phyloP scores from a whole-genome alignment of 306 rosid genomes.

The Lupinus albus region DNA sequence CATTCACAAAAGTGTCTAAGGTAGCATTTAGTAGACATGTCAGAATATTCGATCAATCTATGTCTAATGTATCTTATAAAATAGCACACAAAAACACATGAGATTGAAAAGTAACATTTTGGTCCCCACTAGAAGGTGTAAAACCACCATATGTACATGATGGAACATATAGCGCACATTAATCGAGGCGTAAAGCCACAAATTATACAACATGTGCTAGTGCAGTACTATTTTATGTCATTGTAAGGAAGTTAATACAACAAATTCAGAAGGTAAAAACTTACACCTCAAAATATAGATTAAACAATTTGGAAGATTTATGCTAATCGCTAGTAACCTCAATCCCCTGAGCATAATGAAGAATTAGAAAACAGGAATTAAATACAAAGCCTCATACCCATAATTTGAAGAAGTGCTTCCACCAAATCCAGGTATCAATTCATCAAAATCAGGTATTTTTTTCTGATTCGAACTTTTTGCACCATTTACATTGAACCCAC shows the following conservation, averaged over 20 bases:
- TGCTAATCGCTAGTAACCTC: not conserved
- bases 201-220: too few relatives aligned
- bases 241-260: not conserved
- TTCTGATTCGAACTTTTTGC: slow-evolving; percentile 29
- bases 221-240: too few relatives aligned
- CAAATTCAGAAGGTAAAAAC: not conserved
- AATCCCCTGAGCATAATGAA: not conserved
- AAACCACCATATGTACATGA: too few relatives aligned
- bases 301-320: not conserved
- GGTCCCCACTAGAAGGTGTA: too few relatives aligned
- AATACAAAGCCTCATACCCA: slow-evolving; percentile 53
- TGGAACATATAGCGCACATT: too few relatives aligned
- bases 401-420: slow-evolving; percentile 46
- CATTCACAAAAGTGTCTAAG: too few relatives aligned
- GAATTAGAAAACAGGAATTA: not conserved
- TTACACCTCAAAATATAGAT: not conserved
- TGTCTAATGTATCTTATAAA: too few relatives aligned
- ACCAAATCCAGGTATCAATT: slow-evolving; percentile 78
- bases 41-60: too few relatives aligned
- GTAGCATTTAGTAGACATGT: too few relatives aligned
- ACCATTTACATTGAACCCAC: slow-evolving; percentile 43
- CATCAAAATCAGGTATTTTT: slow-evolving; percentile 53
- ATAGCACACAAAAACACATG: too few relatives aligned
- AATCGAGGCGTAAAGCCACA: too few relatives aligned
- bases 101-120: too few relatives aligned